These are phyloP conservation scores for Sphagnum fallax DNA, from an alignment of 228 moss, liverwort and hornwort species.

Conservation along the genomic window DNA sequence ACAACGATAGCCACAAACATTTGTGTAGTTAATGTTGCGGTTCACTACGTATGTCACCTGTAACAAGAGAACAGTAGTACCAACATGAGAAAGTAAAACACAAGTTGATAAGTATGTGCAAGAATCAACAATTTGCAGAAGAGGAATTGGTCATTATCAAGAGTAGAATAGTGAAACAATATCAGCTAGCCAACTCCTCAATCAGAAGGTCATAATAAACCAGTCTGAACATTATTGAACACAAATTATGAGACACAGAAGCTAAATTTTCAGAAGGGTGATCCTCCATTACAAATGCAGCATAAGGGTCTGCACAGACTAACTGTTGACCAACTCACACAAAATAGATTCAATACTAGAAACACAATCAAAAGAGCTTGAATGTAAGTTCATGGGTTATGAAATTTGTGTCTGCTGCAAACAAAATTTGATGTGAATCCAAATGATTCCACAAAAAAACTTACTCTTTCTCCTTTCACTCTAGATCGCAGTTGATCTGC, in stretches of 20 bases:
- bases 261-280: not conserved
- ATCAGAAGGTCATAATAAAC: no score
- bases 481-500: conserved; percentile 67
- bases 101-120: no score
- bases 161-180: no score
- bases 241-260: not conserved
- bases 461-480: conserved; percentile 66
- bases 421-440: not conserved
- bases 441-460: not conserved
- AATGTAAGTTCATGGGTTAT: no score
- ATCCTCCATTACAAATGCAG: not conserved
- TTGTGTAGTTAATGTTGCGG: conserved; percentile 93
- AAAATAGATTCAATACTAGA: no score
- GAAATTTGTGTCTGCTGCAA: no score
- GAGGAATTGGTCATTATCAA: no score
- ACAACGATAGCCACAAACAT: conserved; percentile 82
- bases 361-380: no score
- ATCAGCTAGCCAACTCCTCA: no score
- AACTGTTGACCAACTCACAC: not conserved
- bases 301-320: not conserved
- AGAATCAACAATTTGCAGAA: no score
- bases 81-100: not conserved
- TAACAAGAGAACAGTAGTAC: conserved; percentile 7
- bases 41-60: conserved; percentile 85
- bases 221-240: no score